Base-by-base conservation (phyloP, 352 stramenopile species). In the Globisporangium spiculum region DNA sequence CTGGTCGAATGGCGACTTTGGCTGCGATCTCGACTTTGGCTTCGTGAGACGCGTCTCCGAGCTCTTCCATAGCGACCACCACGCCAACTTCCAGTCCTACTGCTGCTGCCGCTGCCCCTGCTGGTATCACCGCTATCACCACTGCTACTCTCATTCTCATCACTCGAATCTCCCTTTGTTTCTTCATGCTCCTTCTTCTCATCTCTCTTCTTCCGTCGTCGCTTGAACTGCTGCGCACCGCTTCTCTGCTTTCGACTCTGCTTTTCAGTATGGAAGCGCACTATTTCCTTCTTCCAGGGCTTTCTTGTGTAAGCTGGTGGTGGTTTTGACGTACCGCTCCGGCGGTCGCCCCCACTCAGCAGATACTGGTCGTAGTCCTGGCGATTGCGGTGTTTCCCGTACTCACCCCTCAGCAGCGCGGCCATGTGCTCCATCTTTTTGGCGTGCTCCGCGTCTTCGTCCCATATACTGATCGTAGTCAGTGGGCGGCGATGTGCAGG, bases 291-390 rank as follows among this genome's bases (percentile, higher is more conserved):
- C 46, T 36, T 52, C 56, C 54, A 70, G 20, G 27, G 22, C 26
- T 70, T 60, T 26, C 54, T 48, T 4, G 24, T 9, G 4, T 46
- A 4, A 48, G 4, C 22, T 20, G 3, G 4, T 8, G 24, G 3
- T 4, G 14, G 10, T 56, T 46, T 14, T 9, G 14, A 14, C 38
- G 20, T 56, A 36, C 41, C 75, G 68, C 32, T 67, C 32, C 22
- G 20, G 16, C 8, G 1, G 18, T 26, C 18, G 20, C 63, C 61
- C 66, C 61, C 14, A 50, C 34, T 3, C 24, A 71, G 53, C 12
- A 86, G 64, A 44, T 88, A 88, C 48, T 71, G 68, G 63, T 90
- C 79, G 52, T 88, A 90, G 52, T 89, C 82, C n/a, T 60, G 30
- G 52, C 56, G 75, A 32, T 65, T 80, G 32, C 64, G 67, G 59